phyloP scores from a whole-genome alignment of 78 protist species.

The slime mould (Dictyostelium discoideum) region DNA sequence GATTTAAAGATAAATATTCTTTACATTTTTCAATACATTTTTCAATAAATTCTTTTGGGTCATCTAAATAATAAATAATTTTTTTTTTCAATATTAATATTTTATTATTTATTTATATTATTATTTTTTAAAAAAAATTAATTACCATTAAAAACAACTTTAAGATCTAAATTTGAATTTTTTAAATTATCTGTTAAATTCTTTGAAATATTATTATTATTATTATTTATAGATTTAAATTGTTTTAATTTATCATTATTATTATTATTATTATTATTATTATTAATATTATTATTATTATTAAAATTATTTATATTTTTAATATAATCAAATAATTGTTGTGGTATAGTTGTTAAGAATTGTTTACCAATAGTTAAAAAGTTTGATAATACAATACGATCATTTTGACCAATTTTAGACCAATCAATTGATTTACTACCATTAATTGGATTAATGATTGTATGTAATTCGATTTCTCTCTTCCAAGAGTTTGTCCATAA shows the following conservation, averaged over 20 bases:
- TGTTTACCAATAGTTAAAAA: conserved; percentile 41
- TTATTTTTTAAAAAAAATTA: background rate
- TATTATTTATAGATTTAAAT: background rate
- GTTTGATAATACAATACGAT: conserved; percentile 53
- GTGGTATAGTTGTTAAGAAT: conserved; percentile 22
- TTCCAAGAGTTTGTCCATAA: conserved; percentile 78
- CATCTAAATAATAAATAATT: background rate
- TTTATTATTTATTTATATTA: background rate
- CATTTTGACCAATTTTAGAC: conserved; percentile 56
- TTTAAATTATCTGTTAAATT: background rate
- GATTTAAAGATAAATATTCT: background rate
- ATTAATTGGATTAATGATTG: background rate
- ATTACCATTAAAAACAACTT: conserved; percentile 4
- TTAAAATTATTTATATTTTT: conserved; percentile 8
- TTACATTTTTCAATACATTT: background rate
- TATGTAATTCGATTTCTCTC: conserved; percentile 35
- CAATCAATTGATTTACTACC: background rate
- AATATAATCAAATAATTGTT: background rate
- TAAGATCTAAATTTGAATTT: background rate
- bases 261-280: background rate
- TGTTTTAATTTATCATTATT: background rate
- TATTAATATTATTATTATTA: background rate
- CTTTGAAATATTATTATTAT: background rate
- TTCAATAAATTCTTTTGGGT: background rate
- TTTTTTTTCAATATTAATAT: background rate